phyloP scores from a whole-genome alignment of 140 eudicot genomes.

The Cichorium intybus region DNA sequence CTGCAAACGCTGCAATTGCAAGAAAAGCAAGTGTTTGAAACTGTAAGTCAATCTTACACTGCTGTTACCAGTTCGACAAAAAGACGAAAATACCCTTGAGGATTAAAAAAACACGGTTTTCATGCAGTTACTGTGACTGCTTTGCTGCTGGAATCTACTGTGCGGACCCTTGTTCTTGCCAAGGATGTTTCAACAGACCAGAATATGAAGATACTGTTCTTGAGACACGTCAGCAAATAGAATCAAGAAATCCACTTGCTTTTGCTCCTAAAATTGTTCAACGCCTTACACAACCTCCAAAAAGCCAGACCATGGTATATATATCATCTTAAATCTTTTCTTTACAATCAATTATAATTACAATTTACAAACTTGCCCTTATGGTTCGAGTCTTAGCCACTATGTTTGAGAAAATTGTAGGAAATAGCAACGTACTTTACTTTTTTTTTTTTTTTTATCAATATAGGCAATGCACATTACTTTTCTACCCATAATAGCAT shows the following conservation, averaged over 20 bases:
- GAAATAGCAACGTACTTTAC: too few relatives aligned
- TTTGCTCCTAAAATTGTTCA: constrained; percentile 79
- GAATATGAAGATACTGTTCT: constrained; percentile 66
- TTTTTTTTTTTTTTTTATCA: too few relatives aligned
- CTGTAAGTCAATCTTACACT: constrained; percentile 51
- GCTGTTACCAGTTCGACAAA: background rate
- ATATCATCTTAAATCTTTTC: background rate
- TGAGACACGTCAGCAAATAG: constrained; percentile 58
- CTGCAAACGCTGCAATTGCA: constrained; percentile 81
- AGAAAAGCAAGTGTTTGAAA: constrained; percentile 76
- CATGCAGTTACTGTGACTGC: constrained; percentile 89
- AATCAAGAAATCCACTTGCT: constrained; percentile 91
- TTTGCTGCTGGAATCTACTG: constrained; percentile 94
- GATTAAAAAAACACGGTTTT: background rate
- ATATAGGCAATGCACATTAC: too few relatives aligned
- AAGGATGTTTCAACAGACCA: constrained; percentile 81
- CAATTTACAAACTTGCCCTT: background rate
- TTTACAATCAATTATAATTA: background rate
- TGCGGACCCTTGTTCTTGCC: constrained; percentile 68
- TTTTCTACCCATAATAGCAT: too few relatives aligned
- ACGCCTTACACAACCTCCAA: constrained; percentile 35
- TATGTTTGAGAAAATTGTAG: too few relatives aligned
- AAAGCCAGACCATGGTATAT: constrained; percentile 41
- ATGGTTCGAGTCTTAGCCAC: background rate
- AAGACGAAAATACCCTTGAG: background rate